Base-by-base conservation (phyloP, 2,329 filamentous ascomycete genomes). In the Fusarium musae region DNA sequence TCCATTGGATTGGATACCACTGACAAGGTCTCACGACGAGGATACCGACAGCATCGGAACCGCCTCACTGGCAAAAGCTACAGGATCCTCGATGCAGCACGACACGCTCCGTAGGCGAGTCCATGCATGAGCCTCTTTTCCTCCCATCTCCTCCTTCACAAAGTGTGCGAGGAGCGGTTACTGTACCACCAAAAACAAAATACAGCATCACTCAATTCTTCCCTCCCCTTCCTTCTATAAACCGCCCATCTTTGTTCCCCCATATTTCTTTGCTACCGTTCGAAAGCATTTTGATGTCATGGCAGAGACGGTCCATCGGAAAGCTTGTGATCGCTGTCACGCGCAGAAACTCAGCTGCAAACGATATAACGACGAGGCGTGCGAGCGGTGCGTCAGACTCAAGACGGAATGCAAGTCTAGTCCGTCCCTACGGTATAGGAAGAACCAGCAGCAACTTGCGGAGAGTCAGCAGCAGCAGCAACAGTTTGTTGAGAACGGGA, bases 271-370 rank as follows among this genome's bases (percentile, higher is more conserved):
- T 17, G n/a, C 44, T 76, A 66, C 8, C 13, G 28, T 34, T 36
- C 17, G 79, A 79, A 74, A 23, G 21, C 3, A 9, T 15, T 34
- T 39, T 63, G 72, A 77, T 73, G 79, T 73, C 75, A 83, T 83
- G 82, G 74, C 80, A 72, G 82, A 83, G 67, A 79, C 76, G 59
- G 75, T 80, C 66, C 83, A 80, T 69, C 82, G 85, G 63, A 84
- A 83, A 63, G 84, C 84, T 63, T 86, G 84, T 77, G 84, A 86
- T 75, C 82, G 84, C 69, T 86, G 84, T 73, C 85, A 86, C 72
- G 76, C 76, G 23, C 84, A 86, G 74, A 86, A 86, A 75, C 79
- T 86, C 65, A 83, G 82, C 70, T 86, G 84, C 78, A 85, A 83
- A 74, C 81, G 84, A 56, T 75, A 79, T 63, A 80, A 79, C 64